These are phyloP conservation scores for Blastobotrys chiropterorum DNA, from an alignment of 805 yeast genomes.

Conservation along the genomic window DNA sequence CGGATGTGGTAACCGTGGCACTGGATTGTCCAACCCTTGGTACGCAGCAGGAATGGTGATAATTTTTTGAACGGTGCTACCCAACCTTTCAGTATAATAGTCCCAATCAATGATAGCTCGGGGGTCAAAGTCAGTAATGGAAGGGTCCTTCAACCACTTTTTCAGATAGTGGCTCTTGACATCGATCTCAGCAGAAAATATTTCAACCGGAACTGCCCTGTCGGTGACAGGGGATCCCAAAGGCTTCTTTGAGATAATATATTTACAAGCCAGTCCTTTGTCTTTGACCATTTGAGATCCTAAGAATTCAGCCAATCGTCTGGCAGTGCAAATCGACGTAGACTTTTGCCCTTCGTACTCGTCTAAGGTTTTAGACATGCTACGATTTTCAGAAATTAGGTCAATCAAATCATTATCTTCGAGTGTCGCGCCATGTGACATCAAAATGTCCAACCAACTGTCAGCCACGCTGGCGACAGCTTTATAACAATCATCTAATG, in stretches of 20 bases:
- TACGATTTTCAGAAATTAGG: constrained; percentile 90
- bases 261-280: constrained; percentile 92
- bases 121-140: constrained; percentile 77
- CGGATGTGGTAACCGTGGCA: constrained; percentile 90
- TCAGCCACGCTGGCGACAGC: constrained; percentile 92
- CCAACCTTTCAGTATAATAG: constrained; percentile 83
- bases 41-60: constrained; percentile 96
- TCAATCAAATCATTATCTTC: constrained; percentile 93
- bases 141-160: constrained; percentile 80
- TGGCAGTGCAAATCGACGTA: constrained; percentile 93
- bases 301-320: constrained; percentile 84
- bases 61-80: constrained; percentile 89
- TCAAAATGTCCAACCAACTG: constrained; percentile 92
- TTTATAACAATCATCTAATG: constrained; percentile 72
- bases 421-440: constrained; percentile 74
- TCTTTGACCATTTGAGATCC: constrained; percentile 97
- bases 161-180: constrained; percentile 66
- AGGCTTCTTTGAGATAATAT: constrained; percentile 82
- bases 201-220: constrained; percentile 93
- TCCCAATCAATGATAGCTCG: constrained; percentile 88
- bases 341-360: constrained; percentile 91
- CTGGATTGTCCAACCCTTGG: constrained; percentile 83
- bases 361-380: constrained; percentile 85
- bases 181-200: constrained; percentile 73
- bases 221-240: constrained; percentile 86